A percentile compares a stretch with the other conserved stretches of the same genome.
Conservation (phyloP, 768 basidiomycete species). For the Mycena indigotica region DNA sequence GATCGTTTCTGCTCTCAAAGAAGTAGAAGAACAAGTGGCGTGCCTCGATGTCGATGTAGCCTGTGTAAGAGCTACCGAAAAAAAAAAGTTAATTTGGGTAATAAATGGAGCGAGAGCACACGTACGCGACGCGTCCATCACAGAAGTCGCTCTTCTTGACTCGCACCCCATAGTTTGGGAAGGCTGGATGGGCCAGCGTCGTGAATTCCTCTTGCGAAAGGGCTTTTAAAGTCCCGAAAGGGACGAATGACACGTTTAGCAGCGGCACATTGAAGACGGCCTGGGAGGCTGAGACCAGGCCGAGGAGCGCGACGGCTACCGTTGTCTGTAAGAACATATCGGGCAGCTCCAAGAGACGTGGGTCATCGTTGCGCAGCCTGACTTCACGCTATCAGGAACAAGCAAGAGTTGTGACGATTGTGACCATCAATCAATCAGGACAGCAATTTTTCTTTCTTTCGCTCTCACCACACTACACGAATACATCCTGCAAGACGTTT, state of each 20-base stretch:
- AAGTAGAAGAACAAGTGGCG: conserved; percentile 58
- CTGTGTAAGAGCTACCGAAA: conserved; percentile 41
- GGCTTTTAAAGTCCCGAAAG: background rate
- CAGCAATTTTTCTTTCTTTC: background rate
- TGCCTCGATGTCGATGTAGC: conserved; percentile 51
- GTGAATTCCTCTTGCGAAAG: conserved; percentile 11
- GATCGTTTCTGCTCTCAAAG: conserved; percentile 54
- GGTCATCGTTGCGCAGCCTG: background rate
- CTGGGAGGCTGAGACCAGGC: background rate
- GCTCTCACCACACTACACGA: background rate
- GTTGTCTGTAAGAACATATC: background rate
- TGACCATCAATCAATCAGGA: no score
- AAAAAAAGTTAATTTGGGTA: background rate
- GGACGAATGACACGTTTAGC: background rate
- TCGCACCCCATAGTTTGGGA: conserved; percentile 43
- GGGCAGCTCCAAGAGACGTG: background rate
- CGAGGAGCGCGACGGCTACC: background rate
- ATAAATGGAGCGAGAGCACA: background rate
- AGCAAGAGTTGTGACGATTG: background rate
- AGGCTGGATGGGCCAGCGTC: conserved; percentile 41
- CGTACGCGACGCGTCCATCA: conserved; percentile 38
- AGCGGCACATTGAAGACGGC: background rate
- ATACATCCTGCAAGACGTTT: no score
- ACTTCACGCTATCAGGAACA: no score
- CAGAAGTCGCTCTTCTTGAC: conserved; percentile 41